Evolutionary conservation across 306 rosid genomes (phyloP), one percentile per base, ranked within the genome.

Genomic region (Begonia fuchsioides): DNA sequence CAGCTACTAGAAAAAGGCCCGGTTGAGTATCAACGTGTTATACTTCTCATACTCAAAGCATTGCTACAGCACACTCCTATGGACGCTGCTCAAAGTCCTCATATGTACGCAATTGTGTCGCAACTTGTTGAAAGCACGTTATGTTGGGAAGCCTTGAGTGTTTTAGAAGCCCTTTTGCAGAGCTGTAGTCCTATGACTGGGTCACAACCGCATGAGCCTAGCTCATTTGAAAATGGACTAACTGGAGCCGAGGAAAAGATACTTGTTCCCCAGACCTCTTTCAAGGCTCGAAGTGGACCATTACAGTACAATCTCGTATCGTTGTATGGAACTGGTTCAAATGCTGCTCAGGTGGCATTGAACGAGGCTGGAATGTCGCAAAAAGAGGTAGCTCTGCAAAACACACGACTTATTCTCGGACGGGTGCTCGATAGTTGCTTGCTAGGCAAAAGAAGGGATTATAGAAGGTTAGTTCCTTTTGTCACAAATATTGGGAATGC

Each of bases 1-100:
- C 72, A 84, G 58, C 72, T 92, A 15, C 76, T 92, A 43, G 99
- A 92, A 70, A 92, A 78, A 48, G 99, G 99, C 38, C 99, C 99
- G 0, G 78, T 79, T 10, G 96, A 80, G 68, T 92, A 92, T 69
- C 99, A 92, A 60, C 94, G 99, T 0, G 96, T 86, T 51, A 92
- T 92, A 66, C 77, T 92, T 43, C 93, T 92, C 12, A 77, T 82
- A 88, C 86, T 92, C 41, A 92, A 86, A 72, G 99, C 96, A 46
- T 73, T 92, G 66, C 96, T 92, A 59, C 96, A 82, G 70, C 96
- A 86, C 77, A 86, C 99, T 51, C 99, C 96, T 15, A 76, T 92
- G 81, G 99, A 92, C 60, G 96, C 96, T 43, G 75, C 99, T 19
- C 98, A 92, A 68, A 92, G 98, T 62, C 96, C 98, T 1, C 98